phyloP scores from a whole-genome alignment of 345 rosid genomes.

The Tarenaya hassleriana region DNA sequence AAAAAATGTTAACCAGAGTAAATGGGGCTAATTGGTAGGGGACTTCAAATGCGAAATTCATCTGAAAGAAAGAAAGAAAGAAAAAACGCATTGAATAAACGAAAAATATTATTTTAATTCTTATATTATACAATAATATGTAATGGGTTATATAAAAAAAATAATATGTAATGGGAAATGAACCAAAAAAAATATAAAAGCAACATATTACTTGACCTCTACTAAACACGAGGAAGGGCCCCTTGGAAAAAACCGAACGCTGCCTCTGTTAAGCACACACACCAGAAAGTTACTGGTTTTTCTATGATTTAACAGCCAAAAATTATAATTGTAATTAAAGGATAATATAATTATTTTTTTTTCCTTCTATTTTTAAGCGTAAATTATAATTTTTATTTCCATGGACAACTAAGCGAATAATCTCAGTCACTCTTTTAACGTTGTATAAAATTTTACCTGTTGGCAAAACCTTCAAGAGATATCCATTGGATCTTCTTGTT shows the following conservation, averaged over 20 bases:
- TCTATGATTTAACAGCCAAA: neutral
- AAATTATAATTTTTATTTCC: no score
- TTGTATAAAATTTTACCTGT: conserved; percentile 45
- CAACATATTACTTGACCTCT: conserved; percentile 41
- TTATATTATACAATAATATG: no score
- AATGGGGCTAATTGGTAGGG: conserved; percentile 68
- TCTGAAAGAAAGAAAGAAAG: conserved; percentile 36
- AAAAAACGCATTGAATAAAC: neutral
- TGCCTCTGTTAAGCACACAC: conserved; percentile 52
- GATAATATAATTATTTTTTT: no score
- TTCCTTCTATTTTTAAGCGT: no score
- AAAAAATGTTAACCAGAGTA: conserved; percentile 39
- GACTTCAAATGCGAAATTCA: conserved; percentile 84
- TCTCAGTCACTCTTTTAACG: no score
- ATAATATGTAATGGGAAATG: neutral
- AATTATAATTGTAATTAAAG: no score
- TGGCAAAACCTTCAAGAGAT: conserved; percentile 81
- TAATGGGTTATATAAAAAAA: neutral
- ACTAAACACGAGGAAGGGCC: conserved; percentile 68
- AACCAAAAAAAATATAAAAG: neutral
- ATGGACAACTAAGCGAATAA: no score
- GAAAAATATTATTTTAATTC: neutral
- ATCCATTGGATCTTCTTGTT: conserved; percentile 88
- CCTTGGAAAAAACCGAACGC: conserved; percentile 78
- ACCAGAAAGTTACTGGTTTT: neutral